These are phyloP conservation scores for Medicago truncatula DNA, from an alignment of 306 rosid species.

Conservation along the genomic window MtrunA17r5.0-ANR NC_053042.1:53745001-53745500, in stretches of 20 bases:
- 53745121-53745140: constrained; percentile 64
- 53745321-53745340: constrained; percentile 80
- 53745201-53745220: constrained; percentile 10
- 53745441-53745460: constrained; percentile 38
- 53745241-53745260: constrained; percentile 17
- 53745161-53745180: neutral
- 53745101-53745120: constrained; percentile 75
- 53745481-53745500: constrained; percentile 69
- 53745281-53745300: constrained; percentile 51
- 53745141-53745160: constrained; percentile 45
- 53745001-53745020: constrained; percentile 41
- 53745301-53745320: constrained; percentile 81
- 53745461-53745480: constrained; percentile 77
- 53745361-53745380: constrained; percentile 60
- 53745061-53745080: constrained; percentile 73
- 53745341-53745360: constrained; percentile 57
- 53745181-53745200: constrained; percentile 22
- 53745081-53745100: constrained; percentile 94
- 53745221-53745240: neutral
- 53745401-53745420: constrained; percentile 32
- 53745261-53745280: constrained; percentile 42
- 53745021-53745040: constrained; percentile 69
- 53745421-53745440: neutral
- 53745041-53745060: constrained; percentile 80
- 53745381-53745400: constrained; percentile 76